Percentiles rank a stretch among this genome's conserved stretches.
Conservation (phyloP, 495 filamentous ascomycete species). For the Glutinoglossum americanum region DNA sequence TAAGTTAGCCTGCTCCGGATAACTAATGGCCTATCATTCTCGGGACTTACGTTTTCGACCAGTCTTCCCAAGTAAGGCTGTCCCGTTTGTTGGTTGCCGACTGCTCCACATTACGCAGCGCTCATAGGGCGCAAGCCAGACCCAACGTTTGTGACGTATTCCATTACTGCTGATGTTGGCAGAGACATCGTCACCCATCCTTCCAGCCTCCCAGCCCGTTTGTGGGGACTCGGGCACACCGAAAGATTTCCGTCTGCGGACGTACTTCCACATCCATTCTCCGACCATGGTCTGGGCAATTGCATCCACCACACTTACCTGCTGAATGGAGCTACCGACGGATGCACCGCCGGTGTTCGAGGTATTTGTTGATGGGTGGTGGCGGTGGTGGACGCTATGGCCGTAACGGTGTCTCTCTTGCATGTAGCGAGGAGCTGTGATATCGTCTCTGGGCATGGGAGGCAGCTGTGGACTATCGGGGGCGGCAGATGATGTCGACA, state of each 20-base stretch:
- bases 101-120: slow-evolving; percentile 93
- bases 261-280: slow-evolving; percentile 99
- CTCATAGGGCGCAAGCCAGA: slow-evolving; percentile 94
- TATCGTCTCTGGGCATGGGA: slow-evolving; percentile 50
- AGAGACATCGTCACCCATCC: slow-evolving; percentile 22
- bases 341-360: slow-evolving; percentile 23
- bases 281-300: slow-evolving; percentile 98
- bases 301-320: slow-evolving; percentile 80
- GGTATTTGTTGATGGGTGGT: slow-evolving; percentile 32
- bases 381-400: slow-evolving; percentile 22
- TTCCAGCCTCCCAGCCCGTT: slow-evolving; percentile 27
- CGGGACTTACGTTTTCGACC: slow-evolving; percentile 72
- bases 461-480: slow-evolving; percentile 53
- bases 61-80: slow-evolving; percentile 80
- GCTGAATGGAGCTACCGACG: slow-evolving; percentile 35
- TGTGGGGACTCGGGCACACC: slow-evolving; percentile 45
- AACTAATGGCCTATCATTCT: background rate
- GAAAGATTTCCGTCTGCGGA: slow-evolving; percentile 81
- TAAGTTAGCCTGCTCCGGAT: background rate
- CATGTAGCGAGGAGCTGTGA: slow-evolving; percentile 31
- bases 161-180: slow-evolving; percentile 33
- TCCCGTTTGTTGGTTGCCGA: slow-evolving; percentile 79
- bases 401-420: slow-evolving; percentile 6
- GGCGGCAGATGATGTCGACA: slow-evolving; percentile 36
- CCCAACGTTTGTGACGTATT: slow-evolving; percentile 85